Evolutionary conservation across 495 filamentous ascomycete species (phyloP).

Genomic region (Penicillium pancosmium): DNA sequence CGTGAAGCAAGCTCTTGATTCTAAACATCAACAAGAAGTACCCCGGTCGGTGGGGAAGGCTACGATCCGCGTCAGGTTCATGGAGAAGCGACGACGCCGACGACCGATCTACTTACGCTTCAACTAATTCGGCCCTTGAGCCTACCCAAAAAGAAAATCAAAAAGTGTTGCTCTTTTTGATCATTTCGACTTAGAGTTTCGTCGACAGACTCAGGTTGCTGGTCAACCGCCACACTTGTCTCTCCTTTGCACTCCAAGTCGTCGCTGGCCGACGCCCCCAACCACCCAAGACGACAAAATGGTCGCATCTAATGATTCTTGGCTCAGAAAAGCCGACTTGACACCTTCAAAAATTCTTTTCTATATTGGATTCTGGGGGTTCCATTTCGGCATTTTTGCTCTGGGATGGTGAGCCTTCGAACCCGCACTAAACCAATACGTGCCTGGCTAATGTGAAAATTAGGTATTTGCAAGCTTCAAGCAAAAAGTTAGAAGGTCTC

Average conservation of each 20-base stretch:
- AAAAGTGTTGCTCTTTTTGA: not conserved
- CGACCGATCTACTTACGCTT: constrained; percentile 1
- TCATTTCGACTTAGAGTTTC: not conserved
- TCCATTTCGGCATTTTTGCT: constrained; percentile 80
- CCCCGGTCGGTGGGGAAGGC: constrained; percentile 5
- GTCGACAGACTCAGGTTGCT: constrained; percentile 23
- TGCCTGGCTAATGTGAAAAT: constrained; percentile 6
- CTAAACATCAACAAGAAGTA: not conserved
- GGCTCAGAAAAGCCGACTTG: constrained; percentile 56
- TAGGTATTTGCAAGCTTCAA: constrained; percentile 77
- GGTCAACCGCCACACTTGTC: constrained; percentile 30
- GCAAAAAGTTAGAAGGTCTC: constrained; percentile 68
- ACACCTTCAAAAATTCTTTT: constrained; percentile 72
- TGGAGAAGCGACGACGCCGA: constrained; percentile 24
- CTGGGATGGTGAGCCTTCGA: constrained; percentile 75
- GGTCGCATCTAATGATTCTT: constrained; percentile 20
- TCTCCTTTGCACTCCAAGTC: constrained; percentile 23
- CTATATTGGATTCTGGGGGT: constrained; percentile 81
- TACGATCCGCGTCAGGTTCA: constrained; percentile 17
- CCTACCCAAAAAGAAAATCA: not conserved
- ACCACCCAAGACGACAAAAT: constrained; percentile 13
- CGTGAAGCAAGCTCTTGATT: not conserved
- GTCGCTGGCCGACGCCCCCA: constrained; percentile 28
- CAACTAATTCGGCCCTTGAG: not conserved
- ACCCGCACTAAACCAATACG: not conserved